Evolutionary conservation across 2,329 filamentous ascomycete genomes (phyloP).

Genomic region (Xylariomycetidae sp.): DNA sequence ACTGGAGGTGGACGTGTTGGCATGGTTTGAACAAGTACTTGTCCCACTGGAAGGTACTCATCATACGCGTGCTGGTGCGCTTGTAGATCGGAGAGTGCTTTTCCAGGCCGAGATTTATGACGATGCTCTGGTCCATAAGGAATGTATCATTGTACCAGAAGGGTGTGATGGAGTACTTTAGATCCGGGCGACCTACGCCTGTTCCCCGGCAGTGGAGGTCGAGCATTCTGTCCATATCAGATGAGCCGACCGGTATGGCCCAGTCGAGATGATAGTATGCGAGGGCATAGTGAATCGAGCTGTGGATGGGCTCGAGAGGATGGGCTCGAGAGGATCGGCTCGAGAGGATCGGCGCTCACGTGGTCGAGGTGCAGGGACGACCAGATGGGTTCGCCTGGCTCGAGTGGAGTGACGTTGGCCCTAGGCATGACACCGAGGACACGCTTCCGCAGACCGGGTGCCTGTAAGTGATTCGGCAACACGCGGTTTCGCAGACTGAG

Average conservation of each 20-base stretch:
- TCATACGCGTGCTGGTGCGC: too few relatives aligned
- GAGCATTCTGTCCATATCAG: slow-evolving; percentile 1
- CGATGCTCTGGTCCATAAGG: slow-evolving; percentile 6
- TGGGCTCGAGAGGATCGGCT: too few relatives aligned
- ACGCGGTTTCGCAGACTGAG: too few relatives aligned
- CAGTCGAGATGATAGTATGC: slow-evolving; percentile 14
- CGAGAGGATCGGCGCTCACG: slow-evolving; percentile 8
- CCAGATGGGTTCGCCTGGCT: slow-evolving; percentile 7
- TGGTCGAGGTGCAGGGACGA: slow-evolving; percentile 5
- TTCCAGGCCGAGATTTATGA: slow-evolving; percentile 7
- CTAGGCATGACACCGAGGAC: slow-evolving; percentile 1
- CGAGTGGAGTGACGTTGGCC: neutral
- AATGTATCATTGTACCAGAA: slow-evolving; percentile 8
- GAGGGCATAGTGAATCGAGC: slow-evolving; percentile 10
- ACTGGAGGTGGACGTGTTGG: too few relatives aligned
- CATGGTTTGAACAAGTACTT: too few relatives aligned
- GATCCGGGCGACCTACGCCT: slow-evolving; percentile 4
- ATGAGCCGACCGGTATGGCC: too few relatives aligned
- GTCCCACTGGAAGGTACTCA: too few relatives aligned
- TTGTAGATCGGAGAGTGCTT: slow-evolving; percentile 2
- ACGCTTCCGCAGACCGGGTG: too few relatives aligned
- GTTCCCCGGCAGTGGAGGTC: slow-evolving; percentile 7
- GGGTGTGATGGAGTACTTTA: slow-evolving; percentile 7
- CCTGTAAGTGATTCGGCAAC: too few relatives aligned
- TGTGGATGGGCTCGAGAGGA: slow-evolving; percentile 10